Conservation (phyloP, 306 rosid genomes). For the Prunus mume region DNA sequence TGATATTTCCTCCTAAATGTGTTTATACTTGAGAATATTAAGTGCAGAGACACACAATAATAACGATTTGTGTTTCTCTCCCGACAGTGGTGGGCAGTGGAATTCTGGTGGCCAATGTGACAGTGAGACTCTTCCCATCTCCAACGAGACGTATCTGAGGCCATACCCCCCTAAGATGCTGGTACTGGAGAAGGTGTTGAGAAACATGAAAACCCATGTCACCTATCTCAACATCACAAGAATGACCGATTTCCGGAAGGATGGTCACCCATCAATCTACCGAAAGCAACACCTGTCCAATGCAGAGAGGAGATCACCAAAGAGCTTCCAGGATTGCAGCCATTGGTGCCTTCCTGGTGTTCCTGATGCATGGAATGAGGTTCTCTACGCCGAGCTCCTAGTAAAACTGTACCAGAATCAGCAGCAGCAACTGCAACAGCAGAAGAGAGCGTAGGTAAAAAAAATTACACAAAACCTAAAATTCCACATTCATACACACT, state of each 20-base stretch:
- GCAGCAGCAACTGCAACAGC: conserved; percentile 46
- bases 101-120: conserved; percentile 89
- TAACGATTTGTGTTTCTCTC: background rate
- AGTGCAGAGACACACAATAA: background rate
- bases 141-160: conserved; percentile 62
- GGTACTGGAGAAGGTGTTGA: conserved; percentile 67
- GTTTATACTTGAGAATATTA: background rate
- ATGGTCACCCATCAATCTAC: conserved; percentile 92
- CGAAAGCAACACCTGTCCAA: conserved; percentile 55
- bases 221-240: conserved; percentile 75
- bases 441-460: conserved; percentile 50
- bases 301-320: conserved; percentile 60
- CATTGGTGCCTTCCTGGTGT: conserved; percentile 99
- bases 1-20: background rate
- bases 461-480: conserved; percentile 10
- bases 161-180: conserved; percentile 72
- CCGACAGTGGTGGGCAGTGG: conserved; percentile 95
- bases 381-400: conserved; percentile 69
- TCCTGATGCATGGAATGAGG: conserved; percentile 91
- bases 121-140: conserved; percentile 71
- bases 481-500: conserved; percentile 11
- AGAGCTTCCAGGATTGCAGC: conserved; percentile 85
- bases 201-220: conserved; percentile 73
- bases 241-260: conserved; percentile 90
- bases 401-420: conserved; percentile 37